Conservation (phyloP, 768 basidiomycete species). For the Psilocybe azurescens region DNA sequence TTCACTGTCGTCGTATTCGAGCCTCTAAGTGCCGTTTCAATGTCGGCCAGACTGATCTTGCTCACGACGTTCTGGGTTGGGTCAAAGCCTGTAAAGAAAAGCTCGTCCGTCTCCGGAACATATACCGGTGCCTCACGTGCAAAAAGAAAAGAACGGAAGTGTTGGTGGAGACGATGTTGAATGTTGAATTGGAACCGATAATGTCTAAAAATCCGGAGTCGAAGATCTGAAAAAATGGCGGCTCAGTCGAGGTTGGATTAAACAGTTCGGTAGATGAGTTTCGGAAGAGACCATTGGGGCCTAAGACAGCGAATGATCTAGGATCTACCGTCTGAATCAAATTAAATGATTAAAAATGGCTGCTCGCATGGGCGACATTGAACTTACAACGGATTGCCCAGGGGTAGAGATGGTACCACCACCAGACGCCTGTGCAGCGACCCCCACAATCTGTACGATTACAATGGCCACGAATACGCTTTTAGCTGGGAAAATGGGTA, state of each 20-base stretch:
- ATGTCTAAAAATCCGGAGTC: neutral
- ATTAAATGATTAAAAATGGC: neutral
- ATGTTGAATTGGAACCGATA: neutral
- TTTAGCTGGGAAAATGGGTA: no score
- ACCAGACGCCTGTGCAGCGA: no score
- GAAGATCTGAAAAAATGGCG: constrained; percentile 1
- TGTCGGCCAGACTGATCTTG: neutral
- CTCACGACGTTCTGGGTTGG: neutral
- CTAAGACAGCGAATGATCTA: neutral
- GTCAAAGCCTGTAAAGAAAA: neutral
- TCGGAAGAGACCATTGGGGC: neutral
- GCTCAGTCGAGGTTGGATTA: neutral
- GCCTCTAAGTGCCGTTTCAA: neutral
- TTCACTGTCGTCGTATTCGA: neutral
- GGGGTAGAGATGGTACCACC: no score
- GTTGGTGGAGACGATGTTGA: neutral
- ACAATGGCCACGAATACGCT: no score
- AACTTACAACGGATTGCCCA: neutral
- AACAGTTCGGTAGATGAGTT: neutral
- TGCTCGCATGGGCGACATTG: neutral
- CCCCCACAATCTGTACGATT: no score
- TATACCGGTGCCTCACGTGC: neutral
- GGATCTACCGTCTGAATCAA: neutral
- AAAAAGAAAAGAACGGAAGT: neutral
- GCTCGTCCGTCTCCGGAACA: neutral